Base-by-base conservation (phyloP, 495 filamentous ascomycete species). In the Hypoxylon fuscum region DNA sequence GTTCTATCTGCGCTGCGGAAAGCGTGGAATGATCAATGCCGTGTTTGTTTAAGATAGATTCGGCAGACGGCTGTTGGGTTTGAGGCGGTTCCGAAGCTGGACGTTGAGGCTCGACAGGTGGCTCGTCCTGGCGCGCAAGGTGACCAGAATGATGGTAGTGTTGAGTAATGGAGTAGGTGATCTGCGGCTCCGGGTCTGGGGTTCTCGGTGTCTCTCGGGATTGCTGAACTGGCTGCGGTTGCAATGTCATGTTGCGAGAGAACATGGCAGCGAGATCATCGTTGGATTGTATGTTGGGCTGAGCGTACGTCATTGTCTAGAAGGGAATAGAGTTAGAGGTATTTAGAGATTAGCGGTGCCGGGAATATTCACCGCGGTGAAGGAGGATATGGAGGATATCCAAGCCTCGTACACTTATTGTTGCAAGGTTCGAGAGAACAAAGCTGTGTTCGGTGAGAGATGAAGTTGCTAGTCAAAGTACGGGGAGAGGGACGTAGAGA, bases 121-220 rank as follows among this genome's bases (percentile, higher is more conserved):
- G 55, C n/a, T 74, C 64, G 5, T 75, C 54, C 27, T 69, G 62
- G 18, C 64, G 68, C 15, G 60, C 75, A 9, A 82, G 22, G 62
- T 91, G 88, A 22, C 85, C 72, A 1, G 88, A 90, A 69, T 92
- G 90, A 63, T 88, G 85, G 70, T 92, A 92, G 72, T 92, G 90
- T 61, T 89, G 87, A 10, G 88, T 81, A 60, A 91, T 83, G 50
- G 85, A 88, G 75, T 90, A 91, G 48, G 79, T 77, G 54, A 84
- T 83, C 20, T 69, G 44, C 23, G 73, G 62, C 47, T 76, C 73
- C 6, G 62, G 53, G 59, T 76, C 64, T 40, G 73, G 63, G 34
- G 62, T 32, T 20, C 66, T 58, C 7, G 69, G 65, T 7, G 67
- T 51, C 17, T 66, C 66, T 52, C 45, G 55, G 2, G 68, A 65